A percentile compares a stretch with the other conserved stretches of the same genome.
Conservation (phyloP, 106 monocot species). For the Apostasia shenzhenica region DNA sequence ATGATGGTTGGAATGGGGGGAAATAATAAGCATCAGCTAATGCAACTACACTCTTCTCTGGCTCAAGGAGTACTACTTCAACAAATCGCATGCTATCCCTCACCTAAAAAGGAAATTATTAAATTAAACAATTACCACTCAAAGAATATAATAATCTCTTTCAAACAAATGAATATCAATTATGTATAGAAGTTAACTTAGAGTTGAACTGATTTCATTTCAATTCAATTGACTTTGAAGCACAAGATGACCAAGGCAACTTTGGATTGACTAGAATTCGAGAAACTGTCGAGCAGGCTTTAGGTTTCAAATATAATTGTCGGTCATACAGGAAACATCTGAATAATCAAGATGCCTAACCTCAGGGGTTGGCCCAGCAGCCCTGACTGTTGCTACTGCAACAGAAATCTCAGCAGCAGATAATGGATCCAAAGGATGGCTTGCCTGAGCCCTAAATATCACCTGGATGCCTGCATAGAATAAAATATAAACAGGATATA, state of each 20-base stretch:
- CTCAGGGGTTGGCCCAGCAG: slow-evolving; percentile 89
- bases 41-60: slow-evolving; percentile 78
- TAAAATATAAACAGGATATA: neutral
- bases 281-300: too few relatives aligned
- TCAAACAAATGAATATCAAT: neutral
- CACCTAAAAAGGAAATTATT: slow-evolving; percentile 27
- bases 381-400: slow-evolving; percentile 82
- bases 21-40: slow-evolving; percentile 93
- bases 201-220: too few relatives aligned
- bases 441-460: slow-evolving; percentile 49
- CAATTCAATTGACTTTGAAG: too few relatives aligned
- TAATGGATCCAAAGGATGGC: slow-evolving; percentile 83
- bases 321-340: neutral
- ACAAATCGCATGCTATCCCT: slow-evolving; percentile 91
- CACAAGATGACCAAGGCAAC: too few relatives aligned
- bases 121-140: too few relatives aligned
- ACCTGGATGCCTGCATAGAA: slow-evolving; percentile 10
- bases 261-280: too few relatives aligned
- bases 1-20: slow-evolving; percentile 89
- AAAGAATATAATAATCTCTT: neutral
- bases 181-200: too few relatives aligned
- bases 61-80: slow-evolving; percentile 80
- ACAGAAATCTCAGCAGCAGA: slow-evolving; percentile 92
- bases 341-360: slow-evolving; percentile 11
- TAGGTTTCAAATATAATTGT: neutral